These are phyloP conservation scores for Cytospora piceae DNA, from an alignment of 2,329 filamentous ascomycete genomes.

Conservation along the genomic window DNA sequence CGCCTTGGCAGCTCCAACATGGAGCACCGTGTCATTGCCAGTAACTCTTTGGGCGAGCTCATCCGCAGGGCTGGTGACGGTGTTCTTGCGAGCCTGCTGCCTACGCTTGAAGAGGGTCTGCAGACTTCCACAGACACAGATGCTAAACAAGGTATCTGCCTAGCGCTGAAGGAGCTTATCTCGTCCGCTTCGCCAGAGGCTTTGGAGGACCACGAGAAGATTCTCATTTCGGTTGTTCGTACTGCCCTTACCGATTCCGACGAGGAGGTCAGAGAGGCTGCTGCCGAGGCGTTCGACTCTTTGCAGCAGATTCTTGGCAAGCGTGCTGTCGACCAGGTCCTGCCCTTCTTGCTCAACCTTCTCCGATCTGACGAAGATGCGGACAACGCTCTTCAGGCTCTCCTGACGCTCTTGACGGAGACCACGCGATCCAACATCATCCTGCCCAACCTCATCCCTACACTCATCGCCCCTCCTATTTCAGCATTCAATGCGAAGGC, in stretches of 20 bases:
- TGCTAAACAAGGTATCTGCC: conserved; percentile 95
- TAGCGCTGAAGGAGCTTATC: conserved; percentile 92
- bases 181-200: conserved; percentile 85
- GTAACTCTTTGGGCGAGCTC: conserved; percentile 93
- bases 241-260: conserved; percentile 90
- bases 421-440: conserved; percentile 94
- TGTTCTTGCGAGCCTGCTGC: conserved; percentile 83
- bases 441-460: conserved; percentile 92
- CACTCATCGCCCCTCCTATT: conserved; percentile 86
- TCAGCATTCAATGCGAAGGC: conserved; percentile 94
- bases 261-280: conserved; percentile 88
- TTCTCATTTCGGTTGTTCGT: conserved; percentile 89
- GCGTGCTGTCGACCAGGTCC: conserved; percentile 89
- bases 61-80: conserved; percentile 96
- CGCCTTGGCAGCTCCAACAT: conserved; percentile 94
- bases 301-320: conserved; percentile 93
- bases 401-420: conserved; percentile 92
- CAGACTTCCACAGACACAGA: conserved; percentile 88
- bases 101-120: conserved; percentile 89
- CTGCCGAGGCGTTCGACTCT: conserved; percentile 95
- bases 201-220: conserved; percentile 92
- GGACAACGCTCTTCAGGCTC: conserved; percentile 87
- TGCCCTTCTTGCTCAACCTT: conserved; percentile 90
- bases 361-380: conserved; percentile 84
- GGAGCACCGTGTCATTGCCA: conserved; percentile 98